Conservation (phyloP, 2,329 filamentous ascomycete species). For the Aspergillus sclerotialis region DNA sequence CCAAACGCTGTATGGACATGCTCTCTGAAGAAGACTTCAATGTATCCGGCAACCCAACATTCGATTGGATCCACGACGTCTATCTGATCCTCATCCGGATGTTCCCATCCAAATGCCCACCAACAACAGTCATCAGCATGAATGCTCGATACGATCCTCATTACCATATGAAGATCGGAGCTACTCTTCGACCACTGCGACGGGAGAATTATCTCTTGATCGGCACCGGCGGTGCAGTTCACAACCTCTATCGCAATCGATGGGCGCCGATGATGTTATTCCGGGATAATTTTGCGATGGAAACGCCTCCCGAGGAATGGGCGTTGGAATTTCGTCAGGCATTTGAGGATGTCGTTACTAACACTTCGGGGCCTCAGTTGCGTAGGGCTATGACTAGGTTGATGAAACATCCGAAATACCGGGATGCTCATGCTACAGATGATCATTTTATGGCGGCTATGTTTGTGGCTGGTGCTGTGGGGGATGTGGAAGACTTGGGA, state of each 20-base stretch:
- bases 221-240: slow-evolving; percentile 58
- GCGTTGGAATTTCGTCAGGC: slow-evolving; percentile 61
- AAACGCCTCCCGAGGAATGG: slow-evolving; percentile 51
- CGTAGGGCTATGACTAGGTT: slow-evolving; percentile 51
- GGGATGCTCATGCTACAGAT: slow-evolving; percentile 63
- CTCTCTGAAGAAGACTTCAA: slow-evolving; percentile 47
- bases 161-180: slow-evolving; percentile 52
- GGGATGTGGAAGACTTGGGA: slow-evolving; percentile 42
- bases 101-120: slow-evolving; percentile 56
- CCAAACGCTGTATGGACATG: slow-evolving; percentile 40
- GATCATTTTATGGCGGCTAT: slow-evolving; percentile 63
- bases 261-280: slow-evolving; percentile 60
- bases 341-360: slow-evolving; percentile 53
- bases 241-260: slow-evolving; percentile 62
- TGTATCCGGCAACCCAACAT: slow-evolving; percentile 44
- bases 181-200: slow-evolving; percentile 50
- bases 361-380: slow-evolving; percentile 49
- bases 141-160: slow-evolving; percentile 50
- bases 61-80: slow-evolving; percentile 65
- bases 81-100: slow-evolving; percentile 60
- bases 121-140: slow-evolving; percentile 52
- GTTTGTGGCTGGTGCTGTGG: slow-evolving; percentile 55
- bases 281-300: slow-evolving; percentile 56
- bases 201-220: slow-evolving; percentile 52
- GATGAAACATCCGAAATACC: slow-evolving; percentile 61